Base-by-base conservation (phyloP, 129 eudicot genomes). In the Helianthus annuus region DNA sequence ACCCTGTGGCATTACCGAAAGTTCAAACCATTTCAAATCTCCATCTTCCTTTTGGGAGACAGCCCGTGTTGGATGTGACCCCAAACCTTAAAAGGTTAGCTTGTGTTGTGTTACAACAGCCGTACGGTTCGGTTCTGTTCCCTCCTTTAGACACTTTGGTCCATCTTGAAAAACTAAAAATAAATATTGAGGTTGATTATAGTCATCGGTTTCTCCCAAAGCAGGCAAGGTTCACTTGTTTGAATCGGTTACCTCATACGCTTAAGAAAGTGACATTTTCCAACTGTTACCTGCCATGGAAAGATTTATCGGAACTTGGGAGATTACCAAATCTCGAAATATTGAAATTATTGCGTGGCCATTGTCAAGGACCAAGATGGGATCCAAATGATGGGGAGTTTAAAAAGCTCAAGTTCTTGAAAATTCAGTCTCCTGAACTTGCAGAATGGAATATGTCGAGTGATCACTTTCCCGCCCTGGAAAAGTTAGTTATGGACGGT, bases 321-420 rank as follows among this genome's bases (percentile, higher is more conserved):
- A 75, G 40, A 68, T 59, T 78, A 42, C 83, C 87, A 1, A 73
- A 73, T 27, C 80, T 83, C 6, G 83, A 83, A 68, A 69, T 79
- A 48, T 77, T 83, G 8, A 78, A 83, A 48, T 49, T 83, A 52
- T 62, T 59, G 44, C 36, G 54, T 27, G 11, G 17, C 14, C 64
- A 69, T 17, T 83, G 57, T 53, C 32, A 55, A 27, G 87, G 87
- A 27, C 66, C 53, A 17, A 36, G 39, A 7, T 83, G 83, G 87
- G 78, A 83, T 34, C 73, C 83, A 42, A 42, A 48, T 32, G 75
- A 78, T 11, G 83, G 77, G 60, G 80, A 67, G 46, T 78, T 83
- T 59, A 63, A 58, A 40, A 68, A 74, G 53, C 87, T 78, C 10
- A 69, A 72, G 36, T 73, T 54, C 48, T 70, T 83, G 83, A 69